phyloP scores from a whole-genome alignment of 2,329 filamentous ascomycete genomes.

The Claviceps citrina region DNA sequence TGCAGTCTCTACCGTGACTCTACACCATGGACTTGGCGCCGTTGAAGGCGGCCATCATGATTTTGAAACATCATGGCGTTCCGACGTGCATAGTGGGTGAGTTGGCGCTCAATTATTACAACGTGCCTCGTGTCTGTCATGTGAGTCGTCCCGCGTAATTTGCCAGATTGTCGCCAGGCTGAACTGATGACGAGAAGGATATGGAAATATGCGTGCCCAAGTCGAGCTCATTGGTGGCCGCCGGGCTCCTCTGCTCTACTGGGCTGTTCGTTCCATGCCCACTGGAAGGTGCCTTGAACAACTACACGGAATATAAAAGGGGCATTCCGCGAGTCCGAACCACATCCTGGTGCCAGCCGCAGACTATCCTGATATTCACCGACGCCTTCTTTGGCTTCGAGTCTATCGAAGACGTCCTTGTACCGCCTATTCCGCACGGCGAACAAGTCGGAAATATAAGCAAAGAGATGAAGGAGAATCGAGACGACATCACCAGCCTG shows the following conservation, averaged over 20 bases:
- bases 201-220: conserved; percentile 9
- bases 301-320: neutral
- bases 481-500: conserved; percentile 7
- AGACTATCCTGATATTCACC: neutral
- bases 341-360: neutral
- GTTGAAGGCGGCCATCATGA: neutral
- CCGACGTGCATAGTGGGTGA: conserved; percentile 6
- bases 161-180: neutral
- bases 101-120: conserved; percentile 9
- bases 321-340: neutral
- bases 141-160: neutral
- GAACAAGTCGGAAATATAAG: neutral
- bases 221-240: conserved; percentile 3
- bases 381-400: neutral
- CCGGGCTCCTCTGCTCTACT: conserved; percentile 8
- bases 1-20: too few relatives aligned
- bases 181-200: conserved; percentile 5
- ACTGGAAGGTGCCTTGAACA: neutral
- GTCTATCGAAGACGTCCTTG: neutral
- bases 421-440: neutral
- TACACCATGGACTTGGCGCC: conserved; percentile 4
- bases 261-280: conserved; percentile 5
- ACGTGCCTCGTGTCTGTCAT: conserved; percentile 8
- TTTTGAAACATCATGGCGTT: conserved; percentile 6
- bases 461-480: neutral